phyloP scores from a whole-genome alignment of 371 early-diverging fungal species.

The Nematocida minor region DNA sequence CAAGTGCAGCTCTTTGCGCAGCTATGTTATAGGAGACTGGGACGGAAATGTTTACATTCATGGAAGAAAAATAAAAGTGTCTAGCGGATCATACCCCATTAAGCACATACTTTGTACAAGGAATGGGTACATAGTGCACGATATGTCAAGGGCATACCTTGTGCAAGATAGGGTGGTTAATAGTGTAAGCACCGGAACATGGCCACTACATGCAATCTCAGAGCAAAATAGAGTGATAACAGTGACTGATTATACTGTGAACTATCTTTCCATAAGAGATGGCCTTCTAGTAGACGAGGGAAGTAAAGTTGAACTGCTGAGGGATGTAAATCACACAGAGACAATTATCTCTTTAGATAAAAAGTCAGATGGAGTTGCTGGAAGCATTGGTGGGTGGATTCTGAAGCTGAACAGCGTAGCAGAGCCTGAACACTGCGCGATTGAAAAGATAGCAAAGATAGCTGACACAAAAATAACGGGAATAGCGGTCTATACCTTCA shows the following conservation, averaged over 20 bases:
- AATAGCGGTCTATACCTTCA: not conserved
- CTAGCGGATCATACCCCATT: not conserved
- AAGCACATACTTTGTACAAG: not conserved
- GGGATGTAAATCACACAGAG: not conserved
- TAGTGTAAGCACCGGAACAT: not conserved
- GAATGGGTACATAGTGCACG: not conserved
- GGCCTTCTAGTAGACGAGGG: not conserved
- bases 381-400: constrained; percentile 47
- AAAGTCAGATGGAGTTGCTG: not conserved
- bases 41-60: not conserved
- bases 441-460: not conserved
- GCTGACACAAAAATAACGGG: not conserved
- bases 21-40: constrained; percentile 21
- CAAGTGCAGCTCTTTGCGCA: not conserved
- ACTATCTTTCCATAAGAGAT: not conserved
- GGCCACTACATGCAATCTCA: not conserved
- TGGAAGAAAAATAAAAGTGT: not conserved
- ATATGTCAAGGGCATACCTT: not conserved
- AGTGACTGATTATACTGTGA: constrained; percentile 8
- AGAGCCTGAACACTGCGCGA: not conserved
- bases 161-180: not conserved
- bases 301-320: not conserved
- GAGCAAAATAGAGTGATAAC: not conserved
- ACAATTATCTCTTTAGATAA: constrained; percentile 11
- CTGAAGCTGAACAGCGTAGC: not conserved